Evolutionary conservation across 202 grass and related monocot genomes (phyloP).

Genomic region (Zizania palustris): DNA sequence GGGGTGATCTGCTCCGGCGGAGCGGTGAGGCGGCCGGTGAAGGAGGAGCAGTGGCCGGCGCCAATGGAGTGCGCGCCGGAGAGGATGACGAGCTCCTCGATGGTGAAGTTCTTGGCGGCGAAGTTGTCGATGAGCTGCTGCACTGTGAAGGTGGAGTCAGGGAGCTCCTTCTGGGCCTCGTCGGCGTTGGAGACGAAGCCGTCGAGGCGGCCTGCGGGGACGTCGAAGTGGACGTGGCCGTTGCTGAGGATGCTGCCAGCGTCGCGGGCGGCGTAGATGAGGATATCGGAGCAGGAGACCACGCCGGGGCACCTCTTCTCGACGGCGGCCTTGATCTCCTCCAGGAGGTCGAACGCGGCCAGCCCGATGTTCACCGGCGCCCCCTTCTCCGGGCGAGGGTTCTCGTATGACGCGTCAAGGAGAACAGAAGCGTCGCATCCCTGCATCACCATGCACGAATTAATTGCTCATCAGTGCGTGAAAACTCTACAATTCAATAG

Average conservation of each 20-base stretch:
- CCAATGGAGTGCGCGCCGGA: conserved; percentile 80
- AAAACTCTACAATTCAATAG: neutral
- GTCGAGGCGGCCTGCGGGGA: conserved; percentile 59
- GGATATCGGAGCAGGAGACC: conserved; percentile 77
- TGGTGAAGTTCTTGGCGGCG: conserved; percentile 52
- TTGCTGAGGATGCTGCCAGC: conserved; percentile 47
- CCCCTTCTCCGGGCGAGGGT: conserved; percentile 63
- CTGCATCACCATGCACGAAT: conserved; percentile 26
- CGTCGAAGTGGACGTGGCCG: conserved; percentile 53
- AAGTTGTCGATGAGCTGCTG: conserved; percentile 49
- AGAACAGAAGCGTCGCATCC: conserved; percentile 72
- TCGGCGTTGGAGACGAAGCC: conserved; percentile 51
- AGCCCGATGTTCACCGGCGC: conserved; percentile 60
- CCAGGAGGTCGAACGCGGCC: conserved; percentile 56
- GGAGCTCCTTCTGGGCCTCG: conserved; percentile 55
- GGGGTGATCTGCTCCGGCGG: conserved; percentile 26
- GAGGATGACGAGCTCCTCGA: conserved; percentile 64
- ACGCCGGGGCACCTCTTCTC: conserved; percentile 65
- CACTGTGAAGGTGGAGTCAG: conserved; percentile 38
- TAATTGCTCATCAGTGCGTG: neutral
- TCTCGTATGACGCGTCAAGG: conserved; percentile 51
- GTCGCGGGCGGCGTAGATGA: conserved; percentile 61
- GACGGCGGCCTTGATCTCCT: conserved; percentile 57
- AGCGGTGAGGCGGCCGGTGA: conserved; percentile 47
- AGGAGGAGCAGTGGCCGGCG: conserved; percentile 61